Conservation (phyloP, 805 yeast genomes). For the Saccharomycopsis amapae region DNA sequence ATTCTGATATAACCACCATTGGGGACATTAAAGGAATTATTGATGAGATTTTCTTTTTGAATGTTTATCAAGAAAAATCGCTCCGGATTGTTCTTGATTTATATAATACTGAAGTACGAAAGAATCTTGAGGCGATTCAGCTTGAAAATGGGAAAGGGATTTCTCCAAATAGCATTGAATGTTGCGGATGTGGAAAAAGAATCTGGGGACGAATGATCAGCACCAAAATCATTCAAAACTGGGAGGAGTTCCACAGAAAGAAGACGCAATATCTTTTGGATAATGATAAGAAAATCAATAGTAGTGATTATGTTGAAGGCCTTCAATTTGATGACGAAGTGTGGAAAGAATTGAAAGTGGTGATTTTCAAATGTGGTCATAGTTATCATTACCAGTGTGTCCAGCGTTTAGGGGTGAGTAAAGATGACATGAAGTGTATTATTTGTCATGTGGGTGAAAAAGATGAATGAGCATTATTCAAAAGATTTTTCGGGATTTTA, state of each 20-base stretch:
- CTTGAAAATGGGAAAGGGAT: constrained; percentile 51
- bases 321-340: constrained; percentile 10
- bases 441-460: constrained; percentile 31
- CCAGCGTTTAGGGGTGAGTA: constrained; percentile 36
- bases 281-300: constrained; percentile 6
- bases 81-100: constrained; percentile 34
- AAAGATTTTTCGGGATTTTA: too few species aligned
- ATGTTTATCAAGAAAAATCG: constrained; percentile 55
- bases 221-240: constrained; percentile 42
- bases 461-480: neutral
- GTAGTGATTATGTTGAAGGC: constrained; percentile 17
- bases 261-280: constrained; percentile 21
- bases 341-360: constrained; percentile 29
- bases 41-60: constrained; percentile 56
- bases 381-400: constrained; percentile 57
- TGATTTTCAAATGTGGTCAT: constrained; percentile 59
- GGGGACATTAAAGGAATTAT: constrained; percentile 55
- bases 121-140: constrained; percentile 38
- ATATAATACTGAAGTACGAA: constrained; percentile 36
- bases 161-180: constrained; percentile 47
- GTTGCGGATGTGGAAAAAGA: constrained; percentile 70
- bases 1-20: constrained; percentile 41
- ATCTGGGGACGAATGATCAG: constrained; percentile 63
- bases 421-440: constrained; percentile 31
- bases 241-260: constrained; percentile 43